These are phyloP conservation scores for Capsella rubella DNA, from an alignment of 441 rosid species.

Conservation along the genomic window DNA sequence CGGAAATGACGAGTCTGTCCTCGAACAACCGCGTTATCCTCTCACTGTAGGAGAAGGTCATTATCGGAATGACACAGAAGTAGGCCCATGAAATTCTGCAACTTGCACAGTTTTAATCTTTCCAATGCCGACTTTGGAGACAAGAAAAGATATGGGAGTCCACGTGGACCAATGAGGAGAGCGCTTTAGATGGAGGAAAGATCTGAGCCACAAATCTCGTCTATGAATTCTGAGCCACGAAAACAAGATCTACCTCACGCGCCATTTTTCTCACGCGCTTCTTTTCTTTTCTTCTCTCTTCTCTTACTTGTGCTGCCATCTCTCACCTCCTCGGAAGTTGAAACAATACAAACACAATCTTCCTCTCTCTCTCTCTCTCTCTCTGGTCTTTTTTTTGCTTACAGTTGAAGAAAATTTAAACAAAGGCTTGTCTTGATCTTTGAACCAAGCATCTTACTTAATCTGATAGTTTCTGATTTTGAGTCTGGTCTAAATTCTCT, in stretches of 20 bases:
- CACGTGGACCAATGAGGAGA: slow-evolving; percentile 41
- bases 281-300: not conserved
- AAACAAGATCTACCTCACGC: slow-evolving; percentile 39
- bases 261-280: slow-evolving; percentile 34
- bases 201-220: slow-evolving; percentile 45
- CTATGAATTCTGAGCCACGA: slow-evolving; percentile 47
- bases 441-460: slow-evolving; percentile 8
- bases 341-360: slow-evolving; percentile 36
- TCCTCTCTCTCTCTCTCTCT: slow-evolving; percentile 22
- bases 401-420: slow-evolving; percentile 22
- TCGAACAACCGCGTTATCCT: not conserved
- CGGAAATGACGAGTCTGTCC: slow-evolving; percentile 3
- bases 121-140: slow-evolving; percentile 11
- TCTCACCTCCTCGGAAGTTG: slow-evolving; percentile 37
- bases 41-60: not conserved
- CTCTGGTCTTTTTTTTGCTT: slow-evolving; percentile 29
- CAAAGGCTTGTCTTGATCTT: not conserved
- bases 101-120: slow-evolving; percentile 16
- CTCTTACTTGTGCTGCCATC: slow-evolving; percentile 34
- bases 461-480: slow-evolving; percentile 31
- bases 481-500: slow-evolving; percentile 17
- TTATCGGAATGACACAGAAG: slow-evolving; percentile 25
- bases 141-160: slow-evolving; percentile 31
- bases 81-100: slow-evolving; percentile 24
- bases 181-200: slow-evolving; percentile 38